Evolutionary conservation across 2,329 filamentous ascomycete genomes (phyloP).

Genomic region (Colletotrichum coccodes): DNA sequence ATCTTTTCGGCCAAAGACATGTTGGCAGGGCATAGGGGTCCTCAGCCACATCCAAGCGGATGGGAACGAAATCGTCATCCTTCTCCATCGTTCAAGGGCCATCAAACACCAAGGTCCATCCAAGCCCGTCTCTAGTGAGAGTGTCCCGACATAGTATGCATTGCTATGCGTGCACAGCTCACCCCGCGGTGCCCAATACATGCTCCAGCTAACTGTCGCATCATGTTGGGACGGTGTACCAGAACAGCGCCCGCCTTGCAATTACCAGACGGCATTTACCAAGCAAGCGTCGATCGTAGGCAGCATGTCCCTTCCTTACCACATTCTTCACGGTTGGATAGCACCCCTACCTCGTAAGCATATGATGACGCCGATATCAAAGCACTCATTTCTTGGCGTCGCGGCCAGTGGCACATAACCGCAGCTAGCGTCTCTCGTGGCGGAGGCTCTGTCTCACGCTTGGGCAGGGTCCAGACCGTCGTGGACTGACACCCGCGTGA

Average conservation of each 20-base stretch:
- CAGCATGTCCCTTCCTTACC: neutral
- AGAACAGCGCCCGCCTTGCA: slow-evolving; percentile 13
- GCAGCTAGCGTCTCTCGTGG: neutral
- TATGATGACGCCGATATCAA: slow-evolving; percentile 18
- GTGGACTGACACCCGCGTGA: neutral
- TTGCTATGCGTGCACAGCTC: slow-evolving; percentile 13
- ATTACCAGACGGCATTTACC: slow-evolving; percentile 7
- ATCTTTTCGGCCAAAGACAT: neutral
- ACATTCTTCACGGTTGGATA: neutral
- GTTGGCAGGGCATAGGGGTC: slow-evolving; percentile 26
- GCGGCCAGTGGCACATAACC: slow-evolving; percentile 5
- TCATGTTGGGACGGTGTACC: slow-evolving; percentile 25
- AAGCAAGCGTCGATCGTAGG: slow-evolving; percentile 2
- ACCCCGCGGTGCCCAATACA: slow-evolving; percentile 5
- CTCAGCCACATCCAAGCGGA: slow-evolving; percentile 30
- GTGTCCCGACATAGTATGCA: too few species aligned
- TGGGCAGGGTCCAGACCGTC: neutral
- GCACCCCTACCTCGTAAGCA: neutral
- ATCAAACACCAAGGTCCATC: slow-evolving; percentile 1
- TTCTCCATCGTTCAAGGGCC: slow-evolving; percentile 2
- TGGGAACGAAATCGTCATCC: slow-evolving; percentile 9
- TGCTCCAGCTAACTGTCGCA: slow-evolving; percentile 26
- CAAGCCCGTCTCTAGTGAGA: neutral
- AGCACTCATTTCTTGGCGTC: slow-evolving; percentile 18
- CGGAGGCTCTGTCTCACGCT: neutral